Conservation (phyloP, 805 yeast genomes). For the Suhomyces pyralidae region DNA sequence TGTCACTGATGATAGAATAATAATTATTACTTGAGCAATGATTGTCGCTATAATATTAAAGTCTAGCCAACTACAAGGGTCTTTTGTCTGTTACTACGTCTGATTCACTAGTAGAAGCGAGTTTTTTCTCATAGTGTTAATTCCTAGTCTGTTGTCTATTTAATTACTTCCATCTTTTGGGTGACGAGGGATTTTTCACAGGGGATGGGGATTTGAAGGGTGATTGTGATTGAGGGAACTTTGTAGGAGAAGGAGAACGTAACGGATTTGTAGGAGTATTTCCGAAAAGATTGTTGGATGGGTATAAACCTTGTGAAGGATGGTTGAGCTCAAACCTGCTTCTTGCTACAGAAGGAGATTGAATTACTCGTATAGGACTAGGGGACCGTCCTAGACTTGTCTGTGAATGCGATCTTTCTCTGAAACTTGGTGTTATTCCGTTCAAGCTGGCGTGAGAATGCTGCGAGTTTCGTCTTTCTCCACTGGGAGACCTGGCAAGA, state of each 20-base stretch:
- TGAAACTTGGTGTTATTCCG: neutral
- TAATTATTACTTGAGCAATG: no score
- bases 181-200: constrained; percentile 4
- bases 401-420: constrained; percentile 3
- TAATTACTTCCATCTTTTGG: neutral
- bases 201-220: constrained; percentile 8
- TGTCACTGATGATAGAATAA: no score
- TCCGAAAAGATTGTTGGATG: neutral
- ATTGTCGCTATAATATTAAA: no score
- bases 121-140: neutral
- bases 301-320: neutral
- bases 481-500: neutral
- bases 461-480: neutral
- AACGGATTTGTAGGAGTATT: constrained; percentile 1
- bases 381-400: constrained; percentile 2
- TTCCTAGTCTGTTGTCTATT: neutral
- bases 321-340: neutral
- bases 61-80: no score
- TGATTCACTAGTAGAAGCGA: neutral
- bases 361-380: neutral
- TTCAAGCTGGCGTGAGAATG: neutral
- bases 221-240: neutral
- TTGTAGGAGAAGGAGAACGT: constrained; percentile 7
- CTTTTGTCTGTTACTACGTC: no score
- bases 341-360: constrained; percentile 1